Evolutionary conservation across 257 asterid species (phyloP), one percentile per base, ranked within the genome.

Genomic region (Ilex asprella): DNA sequence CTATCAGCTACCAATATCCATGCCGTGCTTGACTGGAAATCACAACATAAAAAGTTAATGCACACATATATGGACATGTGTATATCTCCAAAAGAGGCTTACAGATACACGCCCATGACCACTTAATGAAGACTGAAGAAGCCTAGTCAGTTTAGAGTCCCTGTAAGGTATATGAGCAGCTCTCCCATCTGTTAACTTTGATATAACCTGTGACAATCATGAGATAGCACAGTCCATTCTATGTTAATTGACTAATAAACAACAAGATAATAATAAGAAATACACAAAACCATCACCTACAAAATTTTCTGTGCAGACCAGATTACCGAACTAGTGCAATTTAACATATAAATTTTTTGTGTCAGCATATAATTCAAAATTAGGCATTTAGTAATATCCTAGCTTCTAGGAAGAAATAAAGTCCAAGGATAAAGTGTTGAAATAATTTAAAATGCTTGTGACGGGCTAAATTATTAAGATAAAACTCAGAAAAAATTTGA

Each of bases 91-190:
- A 59, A 56, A 65, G 79, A 69, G 39, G 53, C 95, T 76, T 86
- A 93, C 99, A 75, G 97, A 93, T 73, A 93, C 94, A 35, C 97
- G 97, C 49, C 99, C 99, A 76, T 84, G 95, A 65, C 99, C 99
- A 68, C 99, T 81, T 67, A 93, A 82, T 44, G 99, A 93, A 74
- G 94, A 82, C 86, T 93, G 97, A 73, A 93, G 97, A 72, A 93
- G 87, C 81, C 97, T 86, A 30, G 99, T 93, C 89, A 93, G 74
- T 83, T 93, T 93, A 73, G 99, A 93, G 77, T 93, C 94, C 77
- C 99, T 82, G 77, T 82, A 93, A 29, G 99, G 99, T 63, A 93
- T 70, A 63, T 93, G 99, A 59, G 82, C 65, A 58, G 96, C 87
- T 81, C 79, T 93, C 66, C 81, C 95, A 79, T 93, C 99, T 62